Percentiles rank a stretch among this genome's conserved stretches.
phyloP scores from a whole-genome alignment of 164 flowering plant species.

The Umbilicus rupestris region DNA sequence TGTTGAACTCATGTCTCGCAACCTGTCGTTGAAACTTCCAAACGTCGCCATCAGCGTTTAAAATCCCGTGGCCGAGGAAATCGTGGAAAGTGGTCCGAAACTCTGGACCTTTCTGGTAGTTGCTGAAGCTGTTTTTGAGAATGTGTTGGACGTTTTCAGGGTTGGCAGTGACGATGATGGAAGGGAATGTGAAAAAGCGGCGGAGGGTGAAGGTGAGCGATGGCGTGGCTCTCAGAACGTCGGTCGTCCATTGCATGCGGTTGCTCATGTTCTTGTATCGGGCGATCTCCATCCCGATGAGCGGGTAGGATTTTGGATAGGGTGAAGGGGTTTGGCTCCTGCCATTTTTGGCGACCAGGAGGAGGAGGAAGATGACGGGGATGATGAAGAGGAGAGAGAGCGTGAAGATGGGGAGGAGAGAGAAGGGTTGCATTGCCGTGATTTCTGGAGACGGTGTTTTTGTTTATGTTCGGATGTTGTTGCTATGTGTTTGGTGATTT shows the following conservation, averaged over 20 bases:
- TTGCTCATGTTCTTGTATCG: conserved; percentile 13
- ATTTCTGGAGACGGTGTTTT: too few species aligned
- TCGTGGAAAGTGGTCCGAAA: conserved; percentile 13
- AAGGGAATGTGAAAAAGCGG: conserved; percentile 14
- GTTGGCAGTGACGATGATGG: conserved; percentile 32
- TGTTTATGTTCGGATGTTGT: too few species aligned
- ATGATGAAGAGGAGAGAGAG: not conserved
- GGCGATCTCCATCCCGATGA: conserved; percentile 26
- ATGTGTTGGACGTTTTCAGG: conserved; percentile 46
- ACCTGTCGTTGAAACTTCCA: conserved; percentile 52
- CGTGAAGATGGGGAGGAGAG: not conserved
- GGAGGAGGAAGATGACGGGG: not conserved
- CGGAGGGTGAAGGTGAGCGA: conserved; percentile 26
- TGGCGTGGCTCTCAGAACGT: conserved; percentile 24
- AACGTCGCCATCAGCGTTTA: conserved; percentile 30
- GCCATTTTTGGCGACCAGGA: too few species aligned
- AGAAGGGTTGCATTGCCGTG: not conserved
- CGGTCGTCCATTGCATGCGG: conserved; percentile 23
- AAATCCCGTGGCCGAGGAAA: conserved; percentile 40
- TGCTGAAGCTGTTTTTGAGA: conserved; percentile 32
- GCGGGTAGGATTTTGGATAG: conserved; percentile 29
- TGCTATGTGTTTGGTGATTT: too few species aligned
- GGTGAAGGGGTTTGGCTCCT: not conserved
- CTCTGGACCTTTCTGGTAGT: conserved; percentile 31
- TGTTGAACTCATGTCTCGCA: conserved; percentile 40